Percentiles rank a stretch among this genome's conserved stretches.
Evolutionary conservation across 2,329 filamentous ascomycete species (phyloP).

Genomic region (Amesomyces nigricolor): DNA sequence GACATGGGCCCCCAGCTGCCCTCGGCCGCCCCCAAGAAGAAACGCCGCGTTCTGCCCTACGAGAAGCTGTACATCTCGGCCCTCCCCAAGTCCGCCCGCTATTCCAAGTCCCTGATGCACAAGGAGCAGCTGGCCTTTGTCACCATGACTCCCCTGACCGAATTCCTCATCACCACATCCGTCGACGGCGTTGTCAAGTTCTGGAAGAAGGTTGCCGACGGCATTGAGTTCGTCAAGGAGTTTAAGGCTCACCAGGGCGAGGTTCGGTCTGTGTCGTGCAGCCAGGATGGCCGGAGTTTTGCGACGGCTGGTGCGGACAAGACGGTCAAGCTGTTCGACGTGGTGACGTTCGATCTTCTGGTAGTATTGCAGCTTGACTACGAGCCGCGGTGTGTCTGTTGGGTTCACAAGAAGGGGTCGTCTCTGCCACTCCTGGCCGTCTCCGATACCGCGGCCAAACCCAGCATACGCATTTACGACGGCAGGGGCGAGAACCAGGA

Average conservation of each 20-base stretch:
- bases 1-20: constrained; percentile 92
- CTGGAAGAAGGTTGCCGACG: constrained; percentile 91
- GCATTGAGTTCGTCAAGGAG: constrained; percentile 97
- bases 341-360: constrained; percentile 81
- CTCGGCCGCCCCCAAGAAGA: constrained; percentile 77
- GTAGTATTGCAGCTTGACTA: constrained; percentile 75
- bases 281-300: constrained; percentile 86
- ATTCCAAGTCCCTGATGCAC: constrained; percentile 97
- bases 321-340: constrained; percentile 74
- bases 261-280: constrained; percentile 77
- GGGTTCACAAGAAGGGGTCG: constrained; percentile 84
- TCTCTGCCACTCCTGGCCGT: constrained; percentile 81
- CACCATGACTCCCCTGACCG: constrained; percentile 82
- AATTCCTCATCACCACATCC: constrained; percentile 93
- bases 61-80: constrained; percentile 93
- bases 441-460: constrained; percentile 62
- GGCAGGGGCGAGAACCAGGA: constrained; percentile 74
- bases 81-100: constrained; percentile 71
- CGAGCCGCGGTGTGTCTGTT: constrained; percentile 75
- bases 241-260: constrained; percentile 87
- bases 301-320: constrained; percentile 78
- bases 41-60: constrained; percentile 82
- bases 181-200: constrained; percentile 97
- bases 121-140: constrained; percentile 87
- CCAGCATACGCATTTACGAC: constrained; percentile 77